Percentiles rank a stretch among this genome's conserved stretches.
These are phyloP conservation scores for Aureobasidium sp. DNA, from an alignment of 2,329 filamentous ascomycete genomes.

Conservation along the genomic window DNA sequence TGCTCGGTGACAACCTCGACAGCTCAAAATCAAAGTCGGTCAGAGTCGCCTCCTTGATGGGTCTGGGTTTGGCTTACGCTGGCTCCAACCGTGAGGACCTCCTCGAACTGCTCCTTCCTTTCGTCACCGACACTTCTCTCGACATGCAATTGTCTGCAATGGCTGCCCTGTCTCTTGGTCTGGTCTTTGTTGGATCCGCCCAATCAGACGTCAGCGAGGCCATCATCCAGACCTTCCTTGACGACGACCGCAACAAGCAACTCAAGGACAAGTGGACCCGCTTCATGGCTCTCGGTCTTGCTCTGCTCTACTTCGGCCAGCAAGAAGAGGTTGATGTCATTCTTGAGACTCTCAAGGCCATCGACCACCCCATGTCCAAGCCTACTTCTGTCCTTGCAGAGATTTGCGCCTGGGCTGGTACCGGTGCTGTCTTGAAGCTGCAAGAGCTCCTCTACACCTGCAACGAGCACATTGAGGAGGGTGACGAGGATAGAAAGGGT, in stretches of 20 bases:
- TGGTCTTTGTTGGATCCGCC: constrained; percentile 89
- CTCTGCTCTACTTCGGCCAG: constrained; percentile 88
- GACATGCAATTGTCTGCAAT: constrained; percentile 96
- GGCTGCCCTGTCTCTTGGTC: constrained; percentile 82
- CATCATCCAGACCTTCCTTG: constrained; percentile 85
- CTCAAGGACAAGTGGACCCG: constrained; percentile 97
- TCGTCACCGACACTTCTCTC: constrained; percentile 74
- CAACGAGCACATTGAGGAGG: constrained; percentile 93
- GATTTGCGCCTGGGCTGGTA: constrained; percentile 97
- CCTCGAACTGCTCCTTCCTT: constrained; percentile 76
- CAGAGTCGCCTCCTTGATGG: constrained; percentile 85
- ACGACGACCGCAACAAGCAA: constrained; percentile 84
- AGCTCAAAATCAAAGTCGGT: constrained; percentile 70
- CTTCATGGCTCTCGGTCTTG: constrained; percentile 90
- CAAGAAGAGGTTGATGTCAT: constrained; percentile 99
- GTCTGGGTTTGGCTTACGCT: constrained; percentile 87
- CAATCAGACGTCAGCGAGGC: constrained; percentile 87
- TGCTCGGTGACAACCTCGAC: constrained; percentile 78
- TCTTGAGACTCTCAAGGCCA: constrained; percentile 89
- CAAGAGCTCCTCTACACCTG: constrained; percentile 97
- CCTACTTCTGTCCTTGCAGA: constrained; percentile 91
- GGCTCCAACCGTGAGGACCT: constrained; percentile 88
- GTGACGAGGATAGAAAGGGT: constrained; percentile 73
- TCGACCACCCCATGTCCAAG: constrained; percentile 94
- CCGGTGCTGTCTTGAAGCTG: constrained; percentile 91